These are phyloP conservation scores for Talaromyces islandicus DNA, from an alignment of 2,329 filamentous ascomycete species.

Conservation along the genomic window DNA sequence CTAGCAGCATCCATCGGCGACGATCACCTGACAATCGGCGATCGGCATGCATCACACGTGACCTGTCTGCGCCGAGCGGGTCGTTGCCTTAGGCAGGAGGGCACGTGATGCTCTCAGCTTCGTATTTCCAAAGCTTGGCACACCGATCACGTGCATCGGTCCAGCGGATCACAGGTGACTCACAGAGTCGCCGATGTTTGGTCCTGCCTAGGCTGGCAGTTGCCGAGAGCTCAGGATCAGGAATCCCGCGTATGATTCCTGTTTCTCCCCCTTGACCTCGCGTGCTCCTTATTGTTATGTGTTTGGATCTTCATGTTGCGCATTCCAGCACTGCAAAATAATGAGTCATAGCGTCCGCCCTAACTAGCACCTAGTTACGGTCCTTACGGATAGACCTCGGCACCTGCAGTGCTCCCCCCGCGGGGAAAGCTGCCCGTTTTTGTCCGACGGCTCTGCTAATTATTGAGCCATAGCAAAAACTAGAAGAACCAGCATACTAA, in stretches of 20 bases:
- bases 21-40: neutral
- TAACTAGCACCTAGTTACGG: neutral
- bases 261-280: neutral
- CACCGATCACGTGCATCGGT: neutral
- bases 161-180: neutral
- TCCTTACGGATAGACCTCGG: constrained; percentile 11
- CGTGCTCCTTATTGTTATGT: neutral
- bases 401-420: constrained; percentile 4
- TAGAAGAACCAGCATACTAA: neutral
- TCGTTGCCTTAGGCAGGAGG: neutral
- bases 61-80: neutral
- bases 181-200: neutral
- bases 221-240: neutral
- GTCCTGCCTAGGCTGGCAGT: neutral
- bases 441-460: constrained; percentile 10
- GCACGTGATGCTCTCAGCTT: neutral
- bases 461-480: neutral
- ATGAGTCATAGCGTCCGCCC: neutral
- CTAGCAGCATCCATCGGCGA: too few relatives aligned
- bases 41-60: neutral
- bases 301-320: neutral
- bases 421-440: constrained; percentile 14
- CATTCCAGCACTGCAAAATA: neutral
- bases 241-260: neutral
- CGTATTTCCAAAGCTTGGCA: neutral